phyloP scores from a whole-genome alignment of 495 filamentous ascomycete genomes.

The Penicillium steckii region DNA sequence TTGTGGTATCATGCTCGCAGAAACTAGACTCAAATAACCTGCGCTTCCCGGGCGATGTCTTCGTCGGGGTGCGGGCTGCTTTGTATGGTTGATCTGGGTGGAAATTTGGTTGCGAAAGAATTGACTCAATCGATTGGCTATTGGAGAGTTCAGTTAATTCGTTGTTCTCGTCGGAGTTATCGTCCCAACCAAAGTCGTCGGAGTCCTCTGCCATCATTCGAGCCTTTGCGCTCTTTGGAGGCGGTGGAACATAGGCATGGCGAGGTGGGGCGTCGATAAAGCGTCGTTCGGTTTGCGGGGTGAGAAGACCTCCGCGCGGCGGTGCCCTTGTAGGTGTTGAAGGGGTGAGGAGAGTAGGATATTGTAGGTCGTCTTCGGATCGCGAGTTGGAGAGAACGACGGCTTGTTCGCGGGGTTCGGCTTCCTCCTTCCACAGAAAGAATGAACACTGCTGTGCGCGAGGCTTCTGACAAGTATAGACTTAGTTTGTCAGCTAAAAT shows the following conservation, averaged over 20 bases:
- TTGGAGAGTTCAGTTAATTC: constrained; percentile 13
- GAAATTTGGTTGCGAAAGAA: constrained; percentile 24
- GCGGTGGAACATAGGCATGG: constrained; percentile 14
- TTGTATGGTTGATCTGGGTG: constrained; percentile 30
- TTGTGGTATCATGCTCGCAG: neutral
- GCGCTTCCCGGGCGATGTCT: constrained; percentile 54
- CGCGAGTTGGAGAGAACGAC: constrained; percentile 51
- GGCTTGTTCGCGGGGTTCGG: constrained; percentile 52
- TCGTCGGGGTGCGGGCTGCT: constrained; percentile 38
- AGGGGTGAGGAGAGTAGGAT: constrained; percentile 17
- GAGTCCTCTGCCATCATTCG: constrained; percentile 44
- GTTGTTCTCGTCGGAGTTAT: constrained; percentile 36
- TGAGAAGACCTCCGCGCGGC: constrained; percentile 26
- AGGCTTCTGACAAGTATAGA: constrained; percentile 64
- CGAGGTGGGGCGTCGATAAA: constrained; percentile 16
- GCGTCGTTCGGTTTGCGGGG: constrained; percentile 34
- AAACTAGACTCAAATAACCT: constrained; percentile 37
- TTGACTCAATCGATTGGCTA: constrained; percentile 5
- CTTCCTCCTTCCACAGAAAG: constrained; percentile 71
- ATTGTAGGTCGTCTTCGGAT: constrained; percentile 28
- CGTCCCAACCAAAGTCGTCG: constrained; percentile 47
- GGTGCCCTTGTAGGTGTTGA: constrained; percentile 20
- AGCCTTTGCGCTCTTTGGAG: constrained; percentile 34
- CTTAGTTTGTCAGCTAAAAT: constrained; percentile 19
- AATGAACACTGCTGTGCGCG: constrained; percentile 58